A percentile compares a stretch with the other conserved stretches of the same genome.
Evolutionary conservation across 345 rosid genomes (phyloP).

Genomic region (Hypericum perforatum): DNA sequence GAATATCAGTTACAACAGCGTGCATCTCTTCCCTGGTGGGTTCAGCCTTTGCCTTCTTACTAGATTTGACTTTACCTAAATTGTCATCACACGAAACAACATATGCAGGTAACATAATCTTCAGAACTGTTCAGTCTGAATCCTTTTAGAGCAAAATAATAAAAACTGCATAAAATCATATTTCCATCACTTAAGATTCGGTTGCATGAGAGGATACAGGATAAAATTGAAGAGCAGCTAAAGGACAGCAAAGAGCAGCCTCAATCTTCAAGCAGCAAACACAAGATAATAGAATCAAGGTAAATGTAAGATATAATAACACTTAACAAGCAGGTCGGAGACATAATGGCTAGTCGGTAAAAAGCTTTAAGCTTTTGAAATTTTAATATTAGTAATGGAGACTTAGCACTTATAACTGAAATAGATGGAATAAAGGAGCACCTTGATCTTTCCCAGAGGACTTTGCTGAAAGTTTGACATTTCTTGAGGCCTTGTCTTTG

Average conservation of each 20-base stretch:
- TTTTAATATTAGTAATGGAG: not conserved
- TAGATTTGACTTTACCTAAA: constrained; percentile 49
- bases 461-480: constrained; percentile 38
- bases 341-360: too few species aligned
- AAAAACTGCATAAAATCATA: not conserved
- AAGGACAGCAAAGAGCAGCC: too few species aligned
- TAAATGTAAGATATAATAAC: too few species aligned
- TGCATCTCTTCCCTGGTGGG: constrained; percentile 89
- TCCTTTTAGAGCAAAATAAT: not conserved
- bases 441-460: constrained; percentile 58
- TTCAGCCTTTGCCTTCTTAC: constrained; percentile 53
- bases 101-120: not conserved
- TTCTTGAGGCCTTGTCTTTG: constrained; percentile 46
- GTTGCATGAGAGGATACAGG: too few species aligned
- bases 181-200: too few species aligned
- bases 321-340: too few species aligned
- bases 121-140: not conserved
- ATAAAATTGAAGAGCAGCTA: too few species aligned
- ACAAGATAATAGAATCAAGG: too few species aligned
- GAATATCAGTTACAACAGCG: constrained; percentile 65
- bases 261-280: too few species aligned
- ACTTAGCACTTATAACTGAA: not conserved
- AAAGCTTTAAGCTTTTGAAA: not conserved
- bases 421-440: constrained; percentile 15
- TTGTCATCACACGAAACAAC: constrained; percentile 10